Evolutionary conservation across 768 basidiomycete species (phyloP), one percentile per base, ranked within the genome.

Genomic region (Boletus rubroflammeus): DNA sequence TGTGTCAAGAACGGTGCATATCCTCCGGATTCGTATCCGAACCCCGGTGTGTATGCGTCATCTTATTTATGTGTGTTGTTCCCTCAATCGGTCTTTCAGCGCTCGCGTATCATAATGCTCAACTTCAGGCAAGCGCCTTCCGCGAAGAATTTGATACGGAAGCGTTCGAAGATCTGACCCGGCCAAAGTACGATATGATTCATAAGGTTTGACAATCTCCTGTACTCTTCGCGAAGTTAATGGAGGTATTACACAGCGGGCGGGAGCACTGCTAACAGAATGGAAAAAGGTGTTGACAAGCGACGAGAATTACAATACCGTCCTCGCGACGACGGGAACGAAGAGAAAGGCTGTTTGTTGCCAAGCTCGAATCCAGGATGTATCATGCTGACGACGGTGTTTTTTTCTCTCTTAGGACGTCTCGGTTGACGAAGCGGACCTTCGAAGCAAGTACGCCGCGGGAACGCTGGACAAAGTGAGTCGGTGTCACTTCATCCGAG

Each of bases 51-150:
- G 83, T 67, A 29, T 45, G 13, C 32, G 26, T 50, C 13, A 13
- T 23, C 5, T 31, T 5, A 10, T 26, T 28, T 5, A 8, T 19
- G 3, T 42, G 13, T 31, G 3, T 13, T 29, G 26, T 36, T 32
- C 28, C n/a, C 28, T 49, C 13, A 51, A 35, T 19, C 19, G 2
- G 13, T 15, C 6, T 14, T 35, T 23, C 5, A 67, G 64, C 90
- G 5, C 80, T 98, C 50, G 86, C 86, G 13, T 93, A 83, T 61
- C 91, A 95, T 66, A 93, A 95, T 68, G 89, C 84, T 19, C 90
- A 95, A 63, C 79, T 98, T 8, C 86, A 97, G 72, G 92, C 96
- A 8, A 85, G 84, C 50, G 97, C 97, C 0, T 95, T 98, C 72
- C 84, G 90, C 48, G 91, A 97, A 65, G 84, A 93, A 54, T 97